Base-by-base conservation (phyloP, 2,329 filamentous ascomycete genomes). In the Sclerotinia minor region DNA sequence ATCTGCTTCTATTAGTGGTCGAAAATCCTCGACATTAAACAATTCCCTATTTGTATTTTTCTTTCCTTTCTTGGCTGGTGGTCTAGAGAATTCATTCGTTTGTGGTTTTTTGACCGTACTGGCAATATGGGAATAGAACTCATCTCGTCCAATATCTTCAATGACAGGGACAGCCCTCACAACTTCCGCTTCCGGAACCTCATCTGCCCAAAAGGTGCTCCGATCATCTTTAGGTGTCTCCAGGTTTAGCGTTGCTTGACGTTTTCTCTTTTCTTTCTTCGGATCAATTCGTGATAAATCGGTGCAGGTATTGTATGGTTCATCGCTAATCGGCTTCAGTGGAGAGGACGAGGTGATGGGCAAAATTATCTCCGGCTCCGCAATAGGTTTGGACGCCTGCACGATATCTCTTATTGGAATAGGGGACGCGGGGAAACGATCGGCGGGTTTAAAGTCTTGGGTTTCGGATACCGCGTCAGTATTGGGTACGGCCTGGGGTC, bases 21-120 rank as follows among this genome's bases (percentile, higher is more conserved):
- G 68, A 35, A 65, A 69, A 29, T 63, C 64, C 19, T 70, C 69
- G 26, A 59, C 44, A 32, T 53, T 38, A 8, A 17, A 52, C n/a
- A 64, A 72, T 54, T 70, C 73, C 71, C 68, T 76, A 75, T 75
- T 76, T 70, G 78, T 79, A 32, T 75, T 72, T 61, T 79, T 81
- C 75, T 79, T 81, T 55, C 76, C 79, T 64, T 80, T 79, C 68
- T 79, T 78, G 26, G 72, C 72, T 19, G 65, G 65, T 55, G 74
- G 74, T 58, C 74, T 70, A 17, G 74, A 63, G 59, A 74, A 76
- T 45, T 74, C 71, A 57, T 76, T 73, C 44, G 68, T 65, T 8
- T 70, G 68, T 8, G 69, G 52, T 15, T 71, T 44, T 35, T 73
- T 71, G n/a, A 69, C 71, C 67, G 75, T 71, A 67, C 70, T 70